Conservation (phyloP, 129 eudicot species). For the Sambucus nigra region DNA sequence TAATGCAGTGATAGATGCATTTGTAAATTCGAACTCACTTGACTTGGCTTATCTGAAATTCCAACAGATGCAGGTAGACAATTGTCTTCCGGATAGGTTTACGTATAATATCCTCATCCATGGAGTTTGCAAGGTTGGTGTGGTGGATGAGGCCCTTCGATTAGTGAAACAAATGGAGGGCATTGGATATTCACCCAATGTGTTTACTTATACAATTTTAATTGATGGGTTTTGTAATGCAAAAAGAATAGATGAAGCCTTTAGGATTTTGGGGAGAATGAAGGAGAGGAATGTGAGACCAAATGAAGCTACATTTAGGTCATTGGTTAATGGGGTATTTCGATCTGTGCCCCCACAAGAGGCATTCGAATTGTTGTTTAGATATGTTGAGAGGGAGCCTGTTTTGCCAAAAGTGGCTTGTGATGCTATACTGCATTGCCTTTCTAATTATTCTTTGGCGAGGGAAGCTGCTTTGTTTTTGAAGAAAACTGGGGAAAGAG, state of each 20-base stretch:
- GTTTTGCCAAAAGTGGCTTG: slow-evolving; percentile 49
- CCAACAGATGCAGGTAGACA: slow-evolving; percentile 84
- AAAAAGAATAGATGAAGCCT: slow-evolving; percentile 65
- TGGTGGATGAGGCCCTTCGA: slow-evolving; percentile 78
- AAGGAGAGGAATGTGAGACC: slow-evolving; percentile 58
- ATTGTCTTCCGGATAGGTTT: slow-evolving; percentile 75
- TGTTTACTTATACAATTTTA: slow-evolving; percentile 73
- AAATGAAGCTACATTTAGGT: slow-evolving; percentile 83
- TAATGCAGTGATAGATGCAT: slow-evolving; percentile 80
- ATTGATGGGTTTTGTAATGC: slow-evolving; percentile 87
- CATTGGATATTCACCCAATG: slow-evolving; percentile 56
- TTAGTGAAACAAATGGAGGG: slow-evolving; percentile 77
- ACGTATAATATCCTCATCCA: slow-evolving; percentile 81
- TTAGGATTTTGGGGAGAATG: slow-evolving; percentile 58
- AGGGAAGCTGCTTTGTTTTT: slow-evolving; percentile 47
- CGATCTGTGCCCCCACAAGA: slow-evolving; percentile 35
- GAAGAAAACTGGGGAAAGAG: slow-evolving; percentile 37
- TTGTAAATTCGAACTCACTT: slow-evolving; percentile 75
- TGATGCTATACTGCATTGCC: slow-evolving; percentile 44
- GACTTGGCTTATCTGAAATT: slow-evolving; percentile 90
- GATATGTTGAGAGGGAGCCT: slow-evolving; percentile 40
- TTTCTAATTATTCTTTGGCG: slow-evolving; percentile 38
- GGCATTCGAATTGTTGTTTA: slow-evolving; percentile 43
- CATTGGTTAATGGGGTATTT: slow-evolving; percentile 81
- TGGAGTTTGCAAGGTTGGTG: slow-evolving; percentile 92